Conservation (phyloP, 2,329 filamentous ascomycete species). For the Cucurbitaria berberidis region DNA sequence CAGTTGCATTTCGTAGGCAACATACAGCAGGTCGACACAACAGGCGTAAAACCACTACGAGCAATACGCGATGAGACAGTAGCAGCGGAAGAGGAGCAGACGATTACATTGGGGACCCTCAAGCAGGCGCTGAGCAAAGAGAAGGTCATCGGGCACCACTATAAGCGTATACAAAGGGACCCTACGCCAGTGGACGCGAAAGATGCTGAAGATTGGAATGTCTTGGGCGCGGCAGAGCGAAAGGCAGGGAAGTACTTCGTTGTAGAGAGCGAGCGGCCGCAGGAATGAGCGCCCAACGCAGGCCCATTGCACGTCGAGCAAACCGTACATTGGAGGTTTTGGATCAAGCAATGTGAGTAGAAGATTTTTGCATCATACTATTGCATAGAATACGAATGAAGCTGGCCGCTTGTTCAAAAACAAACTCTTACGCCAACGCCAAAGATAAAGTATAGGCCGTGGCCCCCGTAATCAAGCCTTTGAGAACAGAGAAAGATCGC, state of each 20-base stretch:
- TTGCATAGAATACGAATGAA: not conserved
- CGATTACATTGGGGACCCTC: conserved; percentile 65
- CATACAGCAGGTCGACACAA: conserved; percentile 79
- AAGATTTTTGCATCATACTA: not conserved
- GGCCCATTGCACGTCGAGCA: not conserved
- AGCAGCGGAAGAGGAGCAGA: conserved; percentile 60
- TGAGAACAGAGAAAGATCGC: not conserved
- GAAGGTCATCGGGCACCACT: conserved; percentile 61
- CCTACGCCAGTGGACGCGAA: conserved; percentile 50
- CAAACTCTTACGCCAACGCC: not conserved
- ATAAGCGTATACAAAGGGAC: conserved; percentile 57
- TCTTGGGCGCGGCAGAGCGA: conserved; percentile 68
- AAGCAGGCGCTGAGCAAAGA: conserved; percentile 65
- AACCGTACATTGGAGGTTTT: not conserved
- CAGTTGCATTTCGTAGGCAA: conserved; percentile 92
- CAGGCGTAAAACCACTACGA: conserved; percentile 72
- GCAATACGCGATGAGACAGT: conserved; percentile 82
- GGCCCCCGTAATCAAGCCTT: not conserved
- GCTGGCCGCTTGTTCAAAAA: not conserved
- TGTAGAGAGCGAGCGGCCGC: conserved; percentile 66
- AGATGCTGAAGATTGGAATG: conserved; percentile 71
- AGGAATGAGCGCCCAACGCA: conserved; percentile 21
- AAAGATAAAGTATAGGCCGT: not conserved
- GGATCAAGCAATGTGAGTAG: not conserved
- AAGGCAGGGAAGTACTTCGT: conserved; percentile 78